Base-by-base conservation (phyloP, 345 rosid genomes). In the Clarkia xantiana region DNA sequence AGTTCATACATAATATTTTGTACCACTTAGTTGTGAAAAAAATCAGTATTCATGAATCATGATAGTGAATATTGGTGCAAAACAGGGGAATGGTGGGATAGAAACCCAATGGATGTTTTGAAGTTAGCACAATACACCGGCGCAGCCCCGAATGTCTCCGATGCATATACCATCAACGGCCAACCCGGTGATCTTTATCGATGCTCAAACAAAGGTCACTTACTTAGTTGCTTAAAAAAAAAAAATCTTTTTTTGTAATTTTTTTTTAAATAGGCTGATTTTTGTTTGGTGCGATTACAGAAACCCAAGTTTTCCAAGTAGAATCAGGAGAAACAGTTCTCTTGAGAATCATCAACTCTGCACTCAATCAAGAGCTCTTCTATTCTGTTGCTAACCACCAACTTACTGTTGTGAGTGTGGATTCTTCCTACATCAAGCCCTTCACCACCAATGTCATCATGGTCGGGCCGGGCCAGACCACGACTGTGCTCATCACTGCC, bases 171-270 rank as follows among this genome's bases (percentile, higher is more conserved):
- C 54, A 84, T 91, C 41, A 91, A 91, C 42, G 97, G 96, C 48
- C 97, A 90, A 62, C 97, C 96, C 3, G 95, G 97, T 20, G 91
- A 90, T 56, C 64, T 86, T 41, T 86, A 86, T 55, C 71, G 81
- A 71, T 90, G 96, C 74, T 86, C 97, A 14, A 76, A 54, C 51
- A 63, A 67, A 76, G 86, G 91, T 78, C n/a, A n/a, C n/a, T n/a
- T n/a, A n/a, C n/a, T n/a, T 48, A 48, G 60, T 58, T 40, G 13
- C 10, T 13, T n/a, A n/a, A n/a, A n/a, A n/a, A n/a, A n/a, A n/a
- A n/a, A n/a, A n/a, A n/a, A n/a, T n/a, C n/a, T n/a, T n/a, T n/a
- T n/a, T n/a, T n/a, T n/a, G n/a, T n/a, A n/a, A n/a, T n/a, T n/a
- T n/a, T n/a, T n/a, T n/a, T n/a, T n/a, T n/a, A n/a, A n/a, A n/a